phyloP scores from a whole-genome alignment of 306 rosid species.

The Glycine latifolia region DNA sequence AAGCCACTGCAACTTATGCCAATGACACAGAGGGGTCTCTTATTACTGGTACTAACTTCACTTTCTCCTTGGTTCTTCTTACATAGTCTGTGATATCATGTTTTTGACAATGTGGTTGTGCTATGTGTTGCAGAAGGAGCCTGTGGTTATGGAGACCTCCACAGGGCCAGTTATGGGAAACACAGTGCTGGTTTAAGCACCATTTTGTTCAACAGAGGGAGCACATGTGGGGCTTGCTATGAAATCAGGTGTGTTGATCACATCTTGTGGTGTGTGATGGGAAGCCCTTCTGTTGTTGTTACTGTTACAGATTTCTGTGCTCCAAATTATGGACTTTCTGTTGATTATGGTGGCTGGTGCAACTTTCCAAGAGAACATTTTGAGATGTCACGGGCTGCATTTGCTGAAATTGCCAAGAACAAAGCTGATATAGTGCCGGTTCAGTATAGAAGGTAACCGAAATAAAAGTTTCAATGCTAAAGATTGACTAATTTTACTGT shows the following conservation, averaged over 20 bases:
- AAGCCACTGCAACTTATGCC: slow-evolving; percentile 88
- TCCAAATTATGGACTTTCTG: slow-evolving; percentile 85
- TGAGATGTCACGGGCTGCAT: slow-evolving; percentile 91
- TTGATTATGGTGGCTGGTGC: slow-evolving; percentile 99
- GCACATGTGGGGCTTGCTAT: slow-evolving; percentile 93
- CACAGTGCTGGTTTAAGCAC: slow-evolving; percentile 90
- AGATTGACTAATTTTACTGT: background rate
- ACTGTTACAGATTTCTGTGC: slow-evolving; percentile 98
- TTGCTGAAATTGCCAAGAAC: slow-evolving; percentile 75
- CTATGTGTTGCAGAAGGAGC: slow-evolving; percentile 86
- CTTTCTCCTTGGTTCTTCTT: slow-evolving; percentile 40
- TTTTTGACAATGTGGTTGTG: slow-evolving; percentile 42
- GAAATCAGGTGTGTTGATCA: slow-evolving; percentile 96
- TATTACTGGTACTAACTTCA: slow-evolving; percentile 67
- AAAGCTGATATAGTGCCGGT: slow-evolving; percentile 90
- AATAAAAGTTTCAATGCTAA: background rate
- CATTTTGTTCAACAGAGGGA: slow-evolving; percentile 85
- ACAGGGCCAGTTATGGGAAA: slow-evolving; percentile 76
- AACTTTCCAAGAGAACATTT: slow-evolving; percentile 92
- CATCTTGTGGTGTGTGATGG: slow-evolving; percentile 89
- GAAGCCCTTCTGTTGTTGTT: slow-evolving; percentile 85
- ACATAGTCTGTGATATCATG: background rate
- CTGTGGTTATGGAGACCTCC: slow-evolving; percentile 98
- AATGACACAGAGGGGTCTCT: slow-evolving; percentile 82
- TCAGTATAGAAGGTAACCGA: slow-evolving; percentile 87